phyloP scores from a whole-genome alignment of 768 basidiomycete genomes.

The Kwoniella newhampshirensis region DNA sequence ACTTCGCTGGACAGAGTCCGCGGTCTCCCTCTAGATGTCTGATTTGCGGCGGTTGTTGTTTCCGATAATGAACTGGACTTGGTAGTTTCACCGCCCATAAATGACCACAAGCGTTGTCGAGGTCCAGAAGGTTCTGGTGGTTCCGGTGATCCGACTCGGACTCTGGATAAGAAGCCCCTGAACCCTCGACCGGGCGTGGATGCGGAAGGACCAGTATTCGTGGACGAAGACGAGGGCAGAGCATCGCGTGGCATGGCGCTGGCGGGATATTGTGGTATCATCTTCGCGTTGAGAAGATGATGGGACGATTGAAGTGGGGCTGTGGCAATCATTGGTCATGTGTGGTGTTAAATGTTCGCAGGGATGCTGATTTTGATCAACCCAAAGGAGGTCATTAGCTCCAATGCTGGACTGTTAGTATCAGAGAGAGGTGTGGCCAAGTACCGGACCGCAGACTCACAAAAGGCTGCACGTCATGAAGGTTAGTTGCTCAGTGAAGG shows the following conservation, averaged over 20 bases:
- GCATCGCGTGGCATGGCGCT: not conserved
- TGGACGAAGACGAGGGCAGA: slow-evolving; percentile 11
- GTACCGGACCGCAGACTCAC: too few relatives aligned
- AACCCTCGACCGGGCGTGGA: slow-evolving; percentile 18
- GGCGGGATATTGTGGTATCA: not conserved
- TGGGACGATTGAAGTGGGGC: slow-evolving; percentile 7
- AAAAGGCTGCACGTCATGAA: too few relatives aligned
- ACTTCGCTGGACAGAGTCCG: slow-evolving; percentile 15
- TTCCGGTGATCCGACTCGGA: slow-evolving; percentile 22
- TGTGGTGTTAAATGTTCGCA: too few relatives aligned
- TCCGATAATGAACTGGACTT: slow-evolving; percentile 5
- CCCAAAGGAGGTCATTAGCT: too few relatives aligned
- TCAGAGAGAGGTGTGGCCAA: too few relatives aligned
- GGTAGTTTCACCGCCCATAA: slow-evolving; percentile 15
- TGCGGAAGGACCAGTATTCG: not conserved
- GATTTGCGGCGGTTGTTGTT: not conserved
- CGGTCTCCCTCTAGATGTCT: slow-evolving; percentile 1
- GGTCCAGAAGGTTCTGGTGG: slow-evolving; percentile 5
- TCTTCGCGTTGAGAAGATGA: not conserved
- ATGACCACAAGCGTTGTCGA: slow-evolving; percentile 18
- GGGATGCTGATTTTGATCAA: too few relatives aligned
- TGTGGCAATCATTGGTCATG: slow-evolving; percentile 19
- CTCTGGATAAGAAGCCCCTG: slow-evolving; percentile 25
- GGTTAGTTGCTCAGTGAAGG: too few relatives aligned
- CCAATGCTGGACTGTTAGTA: too few relatives aligned